A percentile compares a stretch with the other conserved stretches of the same genome.
Evolutionary conservation across 2,329 filamentous ascomycete genomes (phyloP).

Genomic region (Alternaria triticina): DNA sequence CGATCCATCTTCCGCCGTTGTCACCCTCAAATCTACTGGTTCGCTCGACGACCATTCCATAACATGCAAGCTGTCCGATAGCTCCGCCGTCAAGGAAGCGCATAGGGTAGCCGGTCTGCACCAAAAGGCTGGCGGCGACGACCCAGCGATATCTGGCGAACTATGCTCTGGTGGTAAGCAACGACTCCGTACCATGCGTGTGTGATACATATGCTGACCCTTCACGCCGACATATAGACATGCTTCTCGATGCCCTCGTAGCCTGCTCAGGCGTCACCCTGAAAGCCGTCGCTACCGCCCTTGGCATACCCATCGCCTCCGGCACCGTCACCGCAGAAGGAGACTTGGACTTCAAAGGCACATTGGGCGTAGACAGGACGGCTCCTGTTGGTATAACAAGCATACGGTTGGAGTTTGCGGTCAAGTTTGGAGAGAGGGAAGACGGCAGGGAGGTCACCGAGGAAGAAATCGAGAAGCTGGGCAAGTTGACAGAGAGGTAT

Average conservation of each 20-base stretch:
- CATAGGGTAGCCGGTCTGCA: constrained; percentile 56
- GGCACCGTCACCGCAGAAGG: constrained; percentile 55
- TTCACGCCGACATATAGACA: constrained; percentile 31
- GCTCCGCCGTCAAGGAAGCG: constrained; percentile 50
- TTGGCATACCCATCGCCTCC: constrained; percentile 52
- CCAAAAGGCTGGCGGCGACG: constrained; percentile 54
- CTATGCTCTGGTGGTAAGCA: constrained; percentile 52
- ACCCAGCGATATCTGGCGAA: constrained; percentile 53
- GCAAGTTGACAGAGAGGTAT: constrained; percentile 58
- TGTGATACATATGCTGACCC: background rate
- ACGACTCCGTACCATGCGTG: no score
- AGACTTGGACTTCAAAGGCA: constrained; percentile 58
- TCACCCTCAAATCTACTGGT: constrained; percentile 55
- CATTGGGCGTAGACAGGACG: constrained; percentile 55
- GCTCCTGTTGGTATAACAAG: constrained; percentile 57
- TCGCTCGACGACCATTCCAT: constrained; percentile 54
- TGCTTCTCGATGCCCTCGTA: constrained; percentile 59
- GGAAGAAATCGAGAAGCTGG: constrained; percentile 53
- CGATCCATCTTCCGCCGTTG: constrained; percentile 53
- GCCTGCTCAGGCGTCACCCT: constrained; percentile 60
- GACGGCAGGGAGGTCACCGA: constrained; percentile 48
- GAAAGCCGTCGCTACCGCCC: constrained; percentile 57
- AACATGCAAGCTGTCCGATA: constrained; percentile 56
- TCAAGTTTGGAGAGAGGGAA: constrained; percentile 47
- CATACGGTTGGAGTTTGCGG: constrained; percentile 54